Percentiles rank a stretch among this genome's conserved stretches.
These are phyloP conservation scores for Eucalyptus caleyi DNA, from an alignment of 345 rosid genomes.

Conservation along the genomic window DNA sequence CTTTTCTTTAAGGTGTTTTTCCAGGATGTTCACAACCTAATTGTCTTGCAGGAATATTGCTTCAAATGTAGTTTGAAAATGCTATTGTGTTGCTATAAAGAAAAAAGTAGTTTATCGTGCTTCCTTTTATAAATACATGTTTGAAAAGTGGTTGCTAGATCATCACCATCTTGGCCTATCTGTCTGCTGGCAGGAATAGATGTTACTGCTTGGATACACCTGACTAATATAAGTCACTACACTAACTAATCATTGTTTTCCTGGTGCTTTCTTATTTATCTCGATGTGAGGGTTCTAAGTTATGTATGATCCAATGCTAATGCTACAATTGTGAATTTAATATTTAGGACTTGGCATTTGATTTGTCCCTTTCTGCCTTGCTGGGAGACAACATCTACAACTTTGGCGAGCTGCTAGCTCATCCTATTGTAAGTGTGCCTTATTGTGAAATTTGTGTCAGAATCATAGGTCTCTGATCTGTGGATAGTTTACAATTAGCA, in stretches of 20 bases:
- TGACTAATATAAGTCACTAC: neutral
- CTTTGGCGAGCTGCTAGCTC: constrained; percentile 97
- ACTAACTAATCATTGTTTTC: neutral
- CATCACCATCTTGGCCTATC: neutral
- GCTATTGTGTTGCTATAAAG: neutral
- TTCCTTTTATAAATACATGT: neutral
- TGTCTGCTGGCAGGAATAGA: neutral
- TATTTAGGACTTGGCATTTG: constrained; percentile 92
- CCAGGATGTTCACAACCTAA: neutral
- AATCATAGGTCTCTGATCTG: neutral
- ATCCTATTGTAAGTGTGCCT: constrained; percentile 76
- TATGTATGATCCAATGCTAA: neutral
- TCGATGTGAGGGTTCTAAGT: neutral
- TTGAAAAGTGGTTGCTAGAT: neutral
- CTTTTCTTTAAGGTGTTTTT: neutral
- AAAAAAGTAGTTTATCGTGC: neutral
- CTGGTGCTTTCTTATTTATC: neutral
- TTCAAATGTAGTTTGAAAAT: neutral
- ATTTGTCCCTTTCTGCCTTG: constrained; percentile 93
- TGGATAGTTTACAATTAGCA: neutral
- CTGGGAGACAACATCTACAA: constrained; percentile 98
- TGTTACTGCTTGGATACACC: neutral
- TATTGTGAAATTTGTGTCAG: neutral
- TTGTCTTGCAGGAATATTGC: neutral
- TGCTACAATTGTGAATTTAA: neutral